These are phyloP conservation scores for Geotrichum histeridarum DNA, from an alignment of 1,139 yeast species.

Conservation along the genomic window DNA sequence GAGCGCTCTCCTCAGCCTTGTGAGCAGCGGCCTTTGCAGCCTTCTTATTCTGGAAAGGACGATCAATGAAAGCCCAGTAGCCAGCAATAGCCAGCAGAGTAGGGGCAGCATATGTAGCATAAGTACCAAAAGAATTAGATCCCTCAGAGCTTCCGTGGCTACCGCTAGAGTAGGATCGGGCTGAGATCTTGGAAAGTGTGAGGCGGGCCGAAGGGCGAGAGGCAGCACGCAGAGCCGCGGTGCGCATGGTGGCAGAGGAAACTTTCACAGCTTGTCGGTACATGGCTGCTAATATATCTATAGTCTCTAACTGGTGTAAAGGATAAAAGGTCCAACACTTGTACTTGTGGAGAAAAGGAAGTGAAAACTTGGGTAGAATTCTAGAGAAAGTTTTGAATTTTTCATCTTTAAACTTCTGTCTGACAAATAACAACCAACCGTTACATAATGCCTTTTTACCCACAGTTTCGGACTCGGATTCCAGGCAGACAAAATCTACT, in stretches of 20 bases:
- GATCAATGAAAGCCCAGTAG: slow-evolving; percentile 10
- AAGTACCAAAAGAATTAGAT: not conserved
- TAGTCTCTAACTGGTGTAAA: not conserved
- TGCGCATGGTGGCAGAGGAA: slow-evolving; percentile 4
- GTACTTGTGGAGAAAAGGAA: not conserved
- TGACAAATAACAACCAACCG: slow-evolving; percentile 3
- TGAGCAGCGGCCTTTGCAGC: not conserved
- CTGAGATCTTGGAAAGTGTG: not conserved
- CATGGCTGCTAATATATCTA: slow-evolving; percentile 4
- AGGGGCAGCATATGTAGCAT: slow-evolving; percentile 12
- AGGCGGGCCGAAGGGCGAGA: slow-evolving; percentile 9
- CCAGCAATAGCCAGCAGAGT: slow-evolving; percentile 13
- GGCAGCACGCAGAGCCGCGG: slow-evolving; percentile 5
- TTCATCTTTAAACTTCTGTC: not conserved
- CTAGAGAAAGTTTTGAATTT: slow-evolving; percentile 5
- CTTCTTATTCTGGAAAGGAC: slow-evolving; percentile 6
- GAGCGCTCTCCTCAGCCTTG: slow-evolving; percentile 2
- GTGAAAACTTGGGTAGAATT: not conserved
- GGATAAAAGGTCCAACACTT: not conserved
- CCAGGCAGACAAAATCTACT: no score
- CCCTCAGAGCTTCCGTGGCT: not conserved
- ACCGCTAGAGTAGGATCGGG: slow-evolving; percentile 13
- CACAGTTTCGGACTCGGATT: no score
- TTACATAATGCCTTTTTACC: no score
- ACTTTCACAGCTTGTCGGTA: slow-evolving; percentile 9